Evolutionary conservation across 2,329 filamentous ascomycete genomes (phyloP), one percentile per base, ranked within the genome.

Genomic region (Albophoma yamanashiensis): DNA sequence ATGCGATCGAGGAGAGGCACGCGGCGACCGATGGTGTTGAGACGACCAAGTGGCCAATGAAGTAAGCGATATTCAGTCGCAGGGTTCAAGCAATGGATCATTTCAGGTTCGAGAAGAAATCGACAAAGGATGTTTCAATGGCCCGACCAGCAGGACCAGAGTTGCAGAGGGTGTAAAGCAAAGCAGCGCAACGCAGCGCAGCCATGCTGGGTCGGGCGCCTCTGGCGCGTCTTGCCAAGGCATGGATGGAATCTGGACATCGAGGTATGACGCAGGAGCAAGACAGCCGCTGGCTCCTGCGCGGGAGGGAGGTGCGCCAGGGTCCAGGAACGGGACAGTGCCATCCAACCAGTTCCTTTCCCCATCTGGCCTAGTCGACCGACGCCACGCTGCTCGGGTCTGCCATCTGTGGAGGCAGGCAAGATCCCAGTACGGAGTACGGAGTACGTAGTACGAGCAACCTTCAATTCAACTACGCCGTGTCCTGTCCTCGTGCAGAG

Each of bases 191-290:
- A 20, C 14, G 25, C 25, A 50, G 45, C 31, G 50, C 50, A 8
- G 50, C 50, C 50, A 53, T 36, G 50, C 50, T 22, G 31, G 47
- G 27, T n/a, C 14, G 45, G 45, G 45, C 45, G 25, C 47, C 11
- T 52, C 27, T 52, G 47, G 47, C 47, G 27, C 20, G 47, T 52
- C 47, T 34, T 40, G 57, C 43, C 58, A 22, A 52, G 53, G 31
- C 25, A 12, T 27, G 45, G 38, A 7, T 36, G 45, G 38, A 36
- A n/a, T 57, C 22, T 52, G 31, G 50, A 17, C 43, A 20, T 56
- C 22, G 56, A 52, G 59, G 58, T 52, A 62, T 61, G 62, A 62
- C 58, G 63, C 63, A 64, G 59, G 62, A 63, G 58, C 34, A n/a
- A n/a, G n/a, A n/a, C 60, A 63, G 57, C 58, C 52, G 53, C 57